Percentiles rank a stretch among this genome's conserved stretches.
phyloP scores from a whole-genome alignment of 345 rosid genomes.

The Fremontodendron californicum region DNA sequence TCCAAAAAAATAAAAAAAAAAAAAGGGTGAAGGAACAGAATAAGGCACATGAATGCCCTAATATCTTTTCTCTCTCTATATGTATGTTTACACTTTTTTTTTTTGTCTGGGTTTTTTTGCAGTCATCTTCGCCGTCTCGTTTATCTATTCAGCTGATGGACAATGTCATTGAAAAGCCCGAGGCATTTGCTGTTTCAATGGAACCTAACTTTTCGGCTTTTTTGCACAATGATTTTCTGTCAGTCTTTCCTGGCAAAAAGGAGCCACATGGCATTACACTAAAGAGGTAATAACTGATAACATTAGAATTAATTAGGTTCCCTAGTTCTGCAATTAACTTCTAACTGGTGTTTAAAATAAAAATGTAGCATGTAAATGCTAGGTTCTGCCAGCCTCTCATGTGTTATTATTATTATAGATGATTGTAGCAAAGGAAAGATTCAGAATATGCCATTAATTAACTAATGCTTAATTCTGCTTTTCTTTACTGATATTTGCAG shows the following conservation, averaged over 20 bases:
- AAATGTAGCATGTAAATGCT: background rate
- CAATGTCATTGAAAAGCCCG: constrained; percentile 68
- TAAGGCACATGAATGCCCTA: background rate
- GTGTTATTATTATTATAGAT: background rate
- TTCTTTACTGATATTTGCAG: constrained; percentile 38
- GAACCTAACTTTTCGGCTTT: constrained; percentile 80
- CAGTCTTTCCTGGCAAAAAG: constrained; percentile 56
- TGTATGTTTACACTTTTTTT: background rate
- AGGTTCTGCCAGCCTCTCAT: background rate
- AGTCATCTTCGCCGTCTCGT: constrained; percentile 57
- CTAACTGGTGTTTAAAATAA: background rate
- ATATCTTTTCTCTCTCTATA: background rate
- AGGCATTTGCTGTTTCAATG: constrained; percentile 75
- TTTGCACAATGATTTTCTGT: constrained; percentile 70
- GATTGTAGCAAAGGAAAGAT: background rate
- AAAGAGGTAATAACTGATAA: constrained; percentile 53
- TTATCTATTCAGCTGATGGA: constrained; percentile 88
- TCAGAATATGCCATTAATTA: background rate
- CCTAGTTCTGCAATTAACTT: background rate
- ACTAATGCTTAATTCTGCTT: background rate
- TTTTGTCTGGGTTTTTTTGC: constrained; percentile 18
- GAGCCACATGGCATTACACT: constrained; percentile 60
- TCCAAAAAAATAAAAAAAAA: too few species aligned
- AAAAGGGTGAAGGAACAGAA: too few species aligned
- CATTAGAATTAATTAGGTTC: background rate